Evolutionary conservation across 2,329 filamentous ascomycete genomes (phyloP).

Genomic region (Cadophora luteo-olivacea): DNA sequence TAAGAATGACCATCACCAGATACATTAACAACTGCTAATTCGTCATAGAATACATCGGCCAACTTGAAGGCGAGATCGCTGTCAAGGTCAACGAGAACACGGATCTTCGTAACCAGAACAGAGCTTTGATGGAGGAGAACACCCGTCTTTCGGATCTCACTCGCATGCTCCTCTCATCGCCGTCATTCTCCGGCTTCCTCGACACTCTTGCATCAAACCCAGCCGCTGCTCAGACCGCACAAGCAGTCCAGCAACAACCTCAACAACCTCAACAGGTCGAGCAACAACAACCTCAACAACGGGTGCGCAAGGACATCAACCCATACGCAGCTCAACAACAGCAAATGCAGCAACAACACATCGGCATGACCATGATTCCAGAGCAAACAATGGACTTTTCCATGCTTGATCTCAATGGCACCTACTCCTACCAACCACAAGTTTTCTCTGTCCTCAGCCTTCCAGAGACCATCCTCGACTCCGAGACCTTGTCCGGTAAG

Average conservation of each 20-base stretch:
- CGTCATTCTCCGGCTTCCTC: constrained; percentile 83
- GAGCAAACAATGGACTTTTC: constrained; percentile 80
- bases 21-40: constrained; percentile 54
- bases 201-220: constrained; percentile 71
- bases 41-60: constrained; percentile 88
- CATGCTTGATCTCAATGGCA: constrained; percentile 67
- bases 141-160: constrained; percentile 78
- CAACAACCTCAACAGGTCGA: constrained; percentile 49
- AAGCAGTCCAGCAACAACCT: constrained; percentile 43
- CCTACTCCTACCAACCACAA: constrained; percentile 69
- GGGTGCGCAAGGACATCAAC: constrained; percentile 70
- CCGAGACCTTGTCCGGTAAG: constrained; percentile 75
- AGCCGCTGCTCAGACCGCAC: constrained; percentile 47
- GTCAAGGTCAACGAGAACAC: constrained; percentile 83
- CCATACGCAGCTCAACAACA: constrained; percentile 61
- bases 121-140: constrained; percentile 83
- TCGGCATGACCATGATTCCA: constrained; percentile 80
- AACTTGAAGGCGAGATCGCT: constrained; percentile 90
- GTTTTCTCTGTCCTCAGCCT: constrained; percentile 76
- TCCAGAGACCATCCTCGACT: constrained; percentile 62
- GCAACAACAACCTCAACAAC: constrained; percentile 48
- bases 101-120: constrained; percentile 81
- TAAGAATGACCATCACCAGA: constrained; percentile 54
- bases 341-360: constrained; percentile 62
- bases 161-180: constrained; percentile 80